Evolutionary conservation across 2,329 filamentous ascomycete species (phyloP), one percentile per base, ranked within the genome.

Genomic region (Sporothrix phasma): DNA sequence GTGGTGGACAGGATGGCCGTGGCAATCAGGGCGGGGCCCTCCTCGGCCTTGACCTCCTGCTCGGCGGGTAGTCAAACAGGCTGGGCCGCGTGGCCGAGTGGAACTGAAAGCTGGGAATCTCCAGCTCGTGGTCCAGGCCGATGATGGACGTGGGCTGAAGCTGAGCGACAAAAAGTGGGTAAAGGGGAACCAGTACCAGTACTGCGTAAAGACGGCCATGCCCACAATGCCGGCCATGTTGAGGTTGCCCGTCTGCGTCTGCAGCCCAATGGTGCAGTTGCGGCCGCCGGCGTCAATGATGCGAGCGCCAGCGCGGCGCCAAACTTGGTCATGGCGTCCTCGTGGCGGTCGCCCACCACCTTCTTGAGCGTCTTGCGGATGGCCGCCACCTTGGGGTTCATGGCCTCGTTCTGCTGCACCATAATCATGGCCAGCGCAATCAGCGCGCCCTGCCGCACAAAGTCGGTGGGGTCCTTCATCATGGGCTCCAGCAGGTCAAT

Each of bases 101-200:
- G 80, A 97, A 96, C 75, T 95, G 95, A 84, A 97, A 92, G 73
- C 87, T 88, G 22, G 95, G 92, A 63, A 96, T 91, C 71, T 97
- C 91, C 15, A 99, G 83, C 72, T 97, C 90, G 72, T 95, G 88
- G 73, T 99, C 92, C 29, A 99, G 85, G 66, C 90, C 93, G 70
- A 97, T 97, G 72, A 99, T 89, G 1, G 94, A 89, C 1, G 95
- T 99, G 1, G 94, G n/a, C 90, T 92, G 77, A 99, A 97, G 72
- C 91, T 92, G 67, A 99, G 82, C 0, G 93, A 95, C 65, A 99
- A 76, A 85, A 99, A 99, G 77, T 99, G 94, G 34, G 94, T 96
- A 71, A 97, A 88, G 66, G 94, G 94, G 84, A 99, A 99, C 94
- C 94, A 99, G 80, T 99, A 99, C 94, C 94, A 99, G 80, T 99